These are phyloP conservation scores for Calophaca sinica DNA, from an alignment of 306 rosid species.

Conservation along the genomic window DNA sequence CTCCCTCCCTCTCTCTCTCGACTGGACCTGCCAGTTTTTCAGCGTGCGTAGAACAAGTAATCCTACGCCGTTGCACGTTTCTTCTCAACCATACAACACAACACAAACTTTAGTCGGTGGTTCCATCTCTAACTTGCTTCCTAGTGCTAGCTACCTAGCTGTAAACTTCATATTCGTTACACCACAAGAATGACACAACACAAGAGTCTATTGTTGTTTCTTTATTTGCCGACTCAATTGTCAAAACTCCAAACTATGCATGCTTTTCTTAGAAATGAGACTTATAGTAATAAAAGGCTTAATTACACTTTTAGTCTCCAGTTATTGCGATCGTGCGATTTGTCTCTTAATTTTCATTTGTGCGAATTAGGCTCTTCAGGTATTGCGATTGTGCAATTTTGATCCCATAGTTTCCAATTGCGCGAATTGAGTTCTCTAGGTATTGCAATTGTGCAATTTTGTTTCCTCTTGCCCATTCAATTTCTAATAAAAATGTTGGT, in stretches of 20 bases:
- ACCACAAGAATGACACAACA: not conserved
- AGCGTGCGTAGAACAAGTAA: slow-evolving; percentile 25
- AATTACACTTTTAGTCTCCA: no score
- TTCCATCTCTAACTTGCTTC: slow-evolving; percentile 33
- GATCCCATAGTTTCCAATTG: no score
- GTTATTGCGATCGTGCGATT: no score
- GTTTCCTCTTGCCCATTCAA: no score
- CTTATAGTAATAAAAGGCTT: no score
- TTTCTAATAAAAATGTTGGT: no score
- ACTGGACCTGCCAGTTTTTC: slow-evolving; percentile 48
- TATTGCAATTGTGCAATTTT: no score
- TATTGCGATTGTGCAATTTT: no score
- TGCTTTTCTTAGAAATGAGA: slow-evolving; percentile 3
- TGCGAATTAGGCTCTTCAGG: no score
- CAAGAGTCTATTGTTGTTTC: not conserved
- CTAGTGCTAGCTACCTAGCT: slow-evolving; percentile 6
- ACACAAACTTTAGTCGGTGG: slow-evolving; percentile 54
- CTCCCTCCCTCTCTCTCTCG: slow-evolving; percentile 11
- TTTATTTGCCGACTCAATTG: no score
- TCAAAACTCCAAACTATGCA: slow-evolving; percentile 6
- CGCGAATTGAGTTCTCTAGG: no score
- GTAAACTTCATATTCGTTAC: slow-evolving; percentile 1
- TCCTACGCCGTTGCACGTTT: slow-evolving; percentile 54
- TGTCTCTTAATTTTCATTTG: no score
- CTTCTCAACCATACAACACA: slow-evolving; percentile 53